These are phyloP conservation scores for Metarhizium guizhouense DNA, from an alignment of 2,329 filamentous ascomycete genomes.

Conservation along the genomic window DNA sequence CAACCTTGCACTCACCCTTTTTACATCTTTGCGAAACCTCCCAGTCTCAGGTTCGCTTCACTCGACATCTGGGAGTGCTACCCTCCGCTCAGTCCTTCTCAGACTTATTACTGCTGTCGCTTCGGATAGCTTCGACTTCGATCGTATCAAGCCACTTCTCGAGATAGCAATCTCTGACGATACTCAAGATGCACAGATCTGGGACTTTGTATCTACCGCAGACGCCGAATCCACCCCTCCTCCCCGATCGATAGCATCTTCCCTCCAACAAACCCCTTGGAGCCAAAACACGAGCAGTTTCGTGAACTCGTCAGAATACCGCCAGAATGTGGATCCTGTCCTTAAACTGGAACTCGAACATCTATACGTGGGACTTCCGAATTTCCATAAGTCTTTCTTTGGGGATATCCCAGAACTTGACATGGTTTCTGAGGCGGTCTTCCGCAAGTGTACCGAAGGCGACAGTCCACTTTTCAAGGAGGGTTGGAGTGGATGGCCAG, in stretches of 20 bases:
- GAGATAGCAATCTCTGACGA: too few species aligned
- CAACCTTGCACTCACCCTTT: too few species aligned
- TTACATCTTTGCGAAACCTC: too few species aligned
- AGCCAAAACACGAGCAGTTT: conserved; percentile 22
- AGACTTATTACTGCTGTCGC: neutral
- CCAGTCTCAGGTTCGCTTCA: too few species aligned
- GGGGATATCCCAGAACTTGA: conserved; percentile 20
- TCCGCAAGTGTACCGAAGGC: conserved; percentile 23
- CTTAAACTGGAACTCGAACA: conserved; percentile 25
- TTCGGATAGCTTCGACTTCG: neutral
- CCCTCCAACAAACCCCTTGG: conserved; percentile 20
- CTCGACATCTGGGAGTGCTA: too few species aligned
- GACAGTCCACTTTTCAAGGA: conserved; percentile 20
- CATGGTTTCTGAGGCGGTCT: conserved; percentile 22
- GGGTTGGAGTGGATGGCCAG: conserved; percentile 25
- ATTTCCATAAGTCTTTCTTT: conserved; percentile 25
- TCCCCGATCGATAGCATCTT: too few species aligned
- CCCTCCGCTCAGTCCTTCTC: too few species aligned
- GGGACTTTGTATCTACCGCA: too few species aligned
- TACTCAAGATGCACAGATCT: too few species aligned
- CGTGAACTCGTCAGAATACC: conserved; percentile 25
- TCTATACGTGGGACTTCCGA: conserved; percentile 24
- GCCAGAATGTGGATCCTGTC: conserved; percentile 21
- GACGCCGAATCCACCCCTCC: too few species aligned
- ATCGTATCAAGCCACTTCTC: neutral